These are phyloP conservation scores for Thraustochytrium sp. DNA, from an alignment of 352 stramenopile species.

Conservation along the genomic window DNA sequence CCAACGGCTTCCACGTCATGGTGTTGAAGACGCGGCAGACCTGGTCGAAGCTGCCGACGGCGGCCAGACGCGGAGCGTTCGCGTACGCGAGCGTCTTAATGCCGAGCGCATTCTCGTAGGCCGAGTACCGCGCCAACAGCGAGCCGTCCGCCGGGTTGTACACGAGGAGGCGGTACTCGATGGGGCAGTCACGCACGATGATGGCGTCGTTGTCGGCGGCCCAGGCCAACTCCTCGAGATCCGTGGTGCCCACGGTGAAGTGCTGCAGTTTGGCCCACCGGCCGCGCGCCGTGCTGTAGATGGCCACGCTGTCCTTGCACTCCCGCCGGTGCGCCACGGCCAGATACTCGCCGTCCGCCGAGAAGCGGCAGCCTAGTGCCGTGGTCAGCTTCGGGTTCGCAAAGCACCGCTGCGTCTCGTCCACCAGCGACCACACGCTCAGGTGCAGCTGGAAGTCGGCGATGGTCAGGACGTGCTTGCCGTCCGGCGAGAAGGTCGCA, in stretches of 20 bases:
- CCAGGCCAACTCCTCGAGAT: conserved; percentile 18
- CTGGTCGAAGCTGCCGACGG: conserved; percentile 22
- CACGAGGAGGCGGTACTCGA: conserved; percentile 30
- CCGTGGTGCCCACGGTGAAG: neutral
- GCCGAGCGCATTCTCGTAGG: conserved; percentile 28
- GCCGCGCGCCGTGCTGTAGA: conserved; percentile 9
- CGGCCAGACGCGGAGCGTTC: neutral
- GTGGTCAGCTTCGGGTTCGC: conserved; percentile 20
- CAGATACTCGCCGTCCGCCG: neutral
- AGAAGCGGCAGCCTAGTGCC: neutral
- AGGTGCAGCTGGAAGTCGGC: conserved; percentile 37
- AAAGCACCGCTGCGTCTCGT: conserved; percentile 1
- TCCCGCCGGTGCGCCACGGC: conserved; percentile 15
- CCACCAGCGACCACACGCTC: neutral
- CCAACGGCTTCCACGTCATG: neutral
- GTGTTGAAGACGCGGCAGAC: conserved; percentile 16
- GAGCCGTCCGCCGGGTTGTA: neutral
- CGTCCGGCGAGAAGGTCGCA: neutral
- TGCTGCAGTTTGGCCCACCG: conserved; percentile 9
- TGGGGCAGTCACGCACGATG: conserved; percentile 16
- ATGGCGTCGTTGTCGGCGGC: neutral
- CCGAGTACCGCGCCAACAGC: conserved; percentile 21
- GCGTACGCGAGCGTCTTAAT: neutral
- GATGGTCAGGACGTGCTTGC: neutral
- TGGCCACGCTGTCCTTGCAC: conserved; percentile 30